Conservation (phyloP, 495 filamentous ascomycete species). For the Paragyromitra xinjiangensis region DNA sequence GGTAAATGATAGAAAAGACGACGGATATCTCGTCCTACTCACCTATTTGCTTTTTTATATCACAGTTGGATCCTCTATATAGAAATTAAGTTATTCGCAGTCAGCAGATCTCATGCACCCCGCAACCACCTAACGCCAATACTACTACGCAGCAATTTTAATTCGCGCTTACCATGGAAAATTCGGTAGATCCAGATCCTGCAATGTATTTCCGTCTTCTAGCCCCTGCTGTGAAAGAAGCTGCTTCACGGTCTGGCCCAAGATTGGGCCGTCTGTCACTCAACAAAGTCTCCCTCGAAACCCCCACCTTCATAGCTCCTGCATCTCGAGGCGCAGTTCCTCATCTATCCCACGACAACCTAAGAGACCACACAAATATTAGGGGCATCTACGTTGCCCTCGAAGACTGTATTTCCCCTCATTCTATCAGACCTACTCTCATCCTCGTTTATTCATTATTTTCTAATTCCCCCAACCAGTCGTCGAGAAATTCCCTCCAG, state of each 20-base stretch:
- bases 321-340: constrained; percentile 85
- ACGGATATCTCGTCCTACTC: neutral
- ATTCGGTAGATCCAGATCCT: constrained; percentile 6
- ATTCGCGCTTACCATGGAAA: constrained; percentile 10
- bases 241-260: constrained; percentile 16
- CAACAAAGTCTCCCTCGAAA: constrained; percentile 59
- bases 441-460: constrained; percentile 47
- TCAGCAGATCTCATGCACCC: neutral
- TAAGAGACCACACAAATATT: constrained; percentile 70
- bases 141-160: neutral
- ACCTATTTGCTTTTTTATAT: neutral
- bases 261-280: constrained; percentile 35
- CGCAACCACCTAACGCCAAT: constrained; percentile 3
- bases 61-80: neutral
- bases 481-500: constrained; percentile 72
- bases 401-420: constrained; percentile 82
- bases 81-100: neutral
- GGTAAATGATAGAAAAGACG: neutral
- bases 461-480: constrained; percentile 63
- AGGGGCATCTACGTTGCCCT: constrained; percentile 79
- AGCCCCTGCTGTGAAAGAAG: constrained; percentile 10
- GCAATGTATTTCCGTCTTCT: constrained; percentile 44
- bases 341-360: constrained; percentile 86
- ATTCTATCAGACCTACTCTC: constrained; percentile 9
- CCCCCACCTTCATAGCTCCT: constrained; percentile 80